These are phyloP conservation scores for Monilinia aucupariae DNA, from an alignment of 2,329 filamentous ascomycete species.

Conservation along the genomic window DNA sequence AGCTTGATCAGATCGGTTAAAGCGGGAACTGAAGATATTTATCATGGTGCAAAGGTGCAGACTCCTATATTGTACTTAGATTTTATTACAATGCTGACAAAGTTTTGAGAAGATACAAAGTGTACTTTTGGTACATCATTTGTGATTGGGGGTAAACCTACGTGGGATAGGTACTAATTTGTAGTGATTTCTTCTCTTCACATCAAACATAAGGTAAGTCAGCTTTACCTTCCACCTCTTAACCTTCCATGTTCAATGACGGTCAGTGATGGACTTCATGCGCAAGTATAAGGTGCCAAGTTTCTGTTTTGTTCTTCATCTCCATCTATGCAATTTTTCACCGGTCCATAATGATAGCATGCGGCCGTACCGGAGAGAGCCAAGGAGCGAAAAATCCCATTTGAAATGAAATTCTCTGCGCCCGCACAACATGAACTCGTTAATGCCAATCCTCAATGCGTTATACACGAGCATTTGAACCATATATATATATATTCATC, in stretches of 20 bases:
- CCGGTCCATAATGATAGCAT: background rate
- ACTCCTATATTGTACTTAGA: conserved; percentile 34
- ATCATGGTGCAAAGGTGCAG: conserved; percentile 32
- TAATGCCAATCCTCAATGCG: background rate
- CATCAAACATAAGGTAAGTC: background rate
- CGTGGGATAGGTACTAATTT: background rate
- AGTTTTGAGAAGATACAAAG: conserved; percentile 14
- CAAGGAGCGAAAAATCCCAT: background rate
- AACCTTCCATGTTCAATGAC: background rate
- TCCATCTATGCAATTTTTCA: background rate
- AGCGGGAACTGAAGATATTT: conserved; percentile 5
- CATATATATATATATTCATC: background rate
- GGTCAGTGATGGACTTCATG: background rate
- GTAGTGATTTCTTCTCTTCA: background rate
- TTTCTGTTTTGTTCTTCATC: background rate
- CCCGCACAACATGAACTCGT: background rate
- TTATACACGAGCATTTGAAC: background rate
- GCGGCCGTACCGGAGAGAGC: background rate
- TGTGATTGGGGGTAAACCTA: background rate
- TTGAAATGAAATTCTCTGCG: background rate
- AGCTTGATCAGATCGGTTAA: conserved; percentile 37
- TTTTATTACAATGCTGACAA: conserved; percentile 35
- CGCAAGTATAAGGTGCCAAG: background rate
- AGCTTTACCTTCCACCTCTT: background rate
- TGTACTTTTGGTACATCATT: background rate